Evolutionary conservation across 108 stramenopile genomes (phyloP).

Genomic region (Stephanodiscus minutulus): DNA sequence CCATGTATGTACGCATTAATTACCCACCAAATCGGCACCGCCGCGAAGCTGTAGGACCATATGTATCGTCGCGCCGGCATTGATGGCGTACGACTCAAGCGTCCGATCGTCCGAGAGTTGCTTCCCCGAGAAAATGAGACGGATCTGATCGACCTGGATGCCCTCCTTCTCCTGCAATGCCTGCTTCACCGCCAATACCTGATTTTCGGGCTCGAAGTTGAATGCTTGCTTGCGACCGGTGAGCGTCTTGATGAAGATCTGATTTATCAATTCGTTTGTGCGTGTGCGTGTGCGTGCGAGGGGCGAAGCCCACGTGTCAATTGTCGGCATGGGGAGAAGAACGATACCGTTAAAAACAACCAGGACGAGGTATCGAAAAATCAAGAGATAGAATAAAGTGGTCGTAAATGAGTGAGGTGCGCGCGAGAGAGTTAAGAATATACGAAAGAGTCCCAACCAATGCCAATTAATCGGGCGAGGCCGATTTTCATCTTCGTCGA

Average conservation of each 20-base stretch:
- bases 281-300: neutral
- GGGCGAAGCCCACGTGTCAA: neutral
- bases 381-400: neutral
- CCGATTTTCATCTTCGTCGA: no score
- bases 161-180: constrained; percentile 99
- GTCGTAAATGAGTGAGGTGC: neutral
- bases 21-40: neutral
- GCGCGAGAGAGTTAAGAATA: neutral
- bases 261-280: constrained; percentile 2
- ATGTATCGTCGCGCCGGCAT: constrained; percentile 98
- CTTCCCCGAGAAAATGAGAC: constrained; percentile 97
- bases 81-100: constrained; percentile 92
- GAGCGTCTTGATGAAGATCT: constrained; percentile 97
- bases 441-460: neutral
- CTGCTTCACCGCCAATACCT: constrained; percentile 95
- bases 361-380: neutral
- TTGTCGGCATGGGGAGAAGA: constrained; percentile 3
- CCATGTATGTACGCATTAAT: neutral
- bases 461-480: no score
- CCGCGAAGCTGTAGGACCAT: constrained; percentile 99
- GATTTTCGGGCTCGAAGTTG: constrained; percentile 96
- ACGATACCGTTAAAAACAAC: neutral
- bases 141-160: constrained; percentile 98
- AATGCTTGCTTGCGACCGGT: constrained; percentile 95
- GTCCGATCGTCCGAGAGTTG: constrained; percentile 95